These are phyloP conservation scores for Aspergillus eucalypticola DNA, from an alignment of 2,329 filamentous ascomycete genomes.

Conservation along the genomic window DNA sequence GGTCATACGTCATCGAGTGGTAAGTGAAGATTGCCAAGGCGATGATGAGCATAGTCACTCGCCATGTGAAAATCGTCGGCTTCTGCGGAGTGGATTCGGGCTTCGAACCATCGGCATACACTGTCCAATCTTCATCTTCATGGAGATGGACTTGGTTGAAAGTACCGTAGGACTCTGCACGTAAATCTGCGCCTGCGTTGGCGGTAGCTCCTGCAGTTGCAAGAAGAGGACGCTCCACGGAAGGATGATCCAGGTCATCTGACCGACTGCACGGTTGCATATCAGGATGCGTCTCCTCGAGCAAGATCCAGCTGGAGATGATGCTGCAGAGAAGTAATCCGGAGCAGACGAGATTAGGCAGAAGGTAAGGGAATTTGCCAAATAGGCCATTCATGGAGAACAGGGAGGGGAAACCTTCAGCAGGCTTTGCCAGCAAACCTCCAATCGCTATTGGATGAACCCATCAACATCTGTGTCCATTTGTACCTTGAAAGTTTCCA, in stretches of 20 bases:
- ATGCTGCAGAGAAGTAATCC: conserved; percentile 75
- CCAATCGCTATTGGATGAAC: conserved; percentile 64
- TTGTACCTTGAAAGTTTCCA: not conserved
- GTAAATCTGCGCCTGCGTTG: conserved; percentile 70
- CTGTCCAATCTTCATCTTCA: conserved; percentile 54
- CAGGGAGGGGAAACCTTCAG: conserved; percentile 67
- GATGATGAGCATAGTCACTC: conserved; percentile 74
- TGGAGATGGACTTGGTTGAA: conserved; percentile 61
- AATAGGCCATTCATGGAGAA: conserved; percentile 73
- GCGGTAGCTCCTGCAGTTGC: conserved; percentile 73
- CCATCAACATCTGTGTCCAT: conserved; percentile 15
- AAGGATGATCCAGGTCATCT: conserved; percentile 42
- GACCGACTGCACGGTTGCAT: conserved; percentile 60
- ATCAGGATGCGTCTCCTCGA: conserved; percentile 88
- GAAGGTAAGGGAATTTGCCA: conserved; percentile 76
- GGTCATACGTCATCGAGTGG: conserved; percentile 93
- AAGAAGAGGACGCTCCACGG: conserved; percentile 71
- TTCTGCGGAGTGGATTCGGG: conserved; percentile 41
- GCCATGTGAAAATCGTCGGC: conserved; percentile 58
- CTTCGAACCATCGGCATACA: conserved; percentile 50
- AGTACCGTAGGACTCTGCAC: conserved; percentile 77
- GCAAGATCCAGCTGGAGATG: conserved; percentile 72
- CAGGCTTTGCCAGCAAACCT: conserved; percentile 79
- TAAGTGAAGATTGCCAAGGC: conserved; percentile 89
- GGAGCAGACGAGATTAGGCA: conserved; percentile 86